Percentiles rank a stretch among this genome's conserved stretches.
These are phyloP conservation scores for Microcyclosporella mali DNA, from an alignment of 2,329 filamentous ascomycete species.

Conservation along the genomic window DNA sequence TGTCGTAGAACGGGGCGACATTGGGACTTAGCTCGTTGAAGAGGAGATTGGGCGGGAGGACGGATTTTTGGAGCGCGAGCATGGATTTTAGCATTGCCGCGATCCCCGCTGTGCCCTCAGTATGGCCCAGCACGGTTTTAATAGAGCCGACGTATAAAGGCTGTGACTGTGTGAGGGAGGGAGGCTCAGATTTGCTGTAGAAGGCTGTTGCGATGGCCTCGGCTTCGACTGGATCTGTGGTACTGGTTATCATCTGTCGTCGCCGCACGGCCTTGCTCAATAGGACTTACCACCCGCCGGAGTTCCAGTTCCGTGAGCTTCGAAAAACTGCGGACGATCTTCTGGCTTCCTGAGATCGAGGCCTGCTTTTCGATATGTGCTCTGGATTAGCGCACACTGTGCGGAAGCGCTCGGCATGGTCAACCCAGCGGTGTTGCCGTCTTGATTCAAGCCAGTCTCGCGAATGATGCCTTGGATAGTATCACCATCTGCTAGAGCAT, in stretches of 20 bases:
- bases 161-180: too few relatives aligned
- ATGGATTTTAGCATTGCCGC: conserved; percentile 24
- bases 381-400: conserved; percentile 32
- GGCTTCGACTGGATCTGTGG: too few relatives aligned
- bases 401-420: conserved; percentile 32
- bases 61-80: conserved; percentile 22
- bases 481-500: conserved; percentile 31
- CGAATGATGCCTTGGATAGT: conserved; percentile 8
- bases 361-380: conserved; percentile 32
- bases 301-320: conserved; percentile 24
- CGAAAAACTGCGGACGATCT: conserved; percentile 14
- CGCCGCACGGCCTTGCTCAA: too few relatives aligned
- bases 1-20: conserved; percentile 25
- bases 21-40: conserved; percentile 21
- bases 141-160: conserved; percentile 21
- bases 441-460: conserved; percentile 1
- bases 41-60: conserved; percentile 24
- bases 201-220: too few relatives aligned
- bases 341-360: conserved; percentile 1
- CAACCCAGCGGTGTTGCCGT: conserved; percentile 33
- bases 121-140: conserved; percentile 25
- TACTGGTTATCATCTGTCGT: too few relatives aligned
- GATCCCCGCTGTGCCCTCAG: conserved; percentile 21
- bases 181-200: too few relatives aligned
- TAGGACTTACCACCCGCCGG: conserved; percentile 15